Conservation (phyloP, 768 basidiomycete species). For the Boletus vermiculosoides region DNA sequence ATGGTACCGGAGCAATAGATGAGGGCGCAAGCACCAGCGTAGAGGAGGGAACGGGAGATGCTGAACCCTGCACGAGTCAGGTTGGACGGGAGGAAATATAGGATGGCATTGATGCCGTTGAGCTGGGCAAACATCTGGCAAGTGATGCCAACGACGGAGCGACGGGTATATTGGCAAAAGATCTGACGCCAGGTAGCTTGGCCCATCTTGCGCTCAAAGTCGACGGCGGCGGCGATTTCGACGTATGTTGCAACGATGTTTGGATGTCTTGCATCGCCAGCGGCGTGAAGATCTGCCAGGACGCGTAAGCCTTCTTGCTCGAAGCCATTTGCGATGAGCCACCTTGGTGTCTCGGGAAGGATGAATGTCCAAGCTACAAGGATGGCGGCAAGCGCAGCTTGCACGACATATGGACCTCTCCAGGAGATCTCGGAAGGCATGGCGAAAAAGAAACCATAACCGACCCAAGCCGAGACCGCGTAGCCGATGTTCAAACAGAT, state of each 20-base stretch:
- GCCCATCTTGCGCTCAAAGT: slow-evolving; percentile 39
- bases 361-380: slow-evolving; percentile 48
- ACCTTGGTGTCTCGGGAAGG: slow-evolving; percentile 53
- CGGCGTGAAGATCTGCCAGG: slow-evolving; percentile 57
- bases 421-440: slow-evolving; percentile 49
- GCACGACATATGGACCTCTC: slow-evolving; percentile 55
- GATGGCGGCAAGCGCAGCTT: slow-evolving; percentile 48
- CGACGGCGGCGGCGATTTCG: slow-evolving; percentile 41
- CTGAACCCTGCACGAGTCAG: slow-evolving; percentile 51
- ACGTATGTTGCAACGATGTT: slow-evolving; percentile 44
- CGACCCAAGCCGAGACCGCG: slow-evolving; percentile 48
- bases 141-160: slow-evolving; percentile 50
- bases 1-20: slow-evolving; percentile 50
- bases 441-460: slow-evolving; percentile 49
- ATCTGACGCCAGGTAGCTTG: slow-evolving; percentile 49
- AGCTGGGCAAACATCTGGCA: slow-evolving; percentile 57
- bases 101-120: slow-evolving; percentile 56
- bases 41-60: slow-evolving; percentile 42
- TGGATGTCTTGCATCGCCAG: slow-evolving; percentile 44
- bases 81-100: slow-evolving; percentile 57
- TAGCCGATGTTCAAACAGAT: slow-evolving; percentile 52
- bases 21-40: slow-evolving; percentile 45
- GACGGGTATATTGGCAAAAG: slow-evolving; percentile 49
- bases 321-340: slow-evolving; percentile 55
- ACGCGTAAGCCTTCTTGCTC: slow-evolving; percentile 47